Percentiles rank a stretch among this genome's conserved stretches.
These are phyloP conservation scores for Alternaria hordeiaustralica DNA, from an alignment of 2,329 filamentous ascomycete species.

Conservation along the genomic window DNA sequence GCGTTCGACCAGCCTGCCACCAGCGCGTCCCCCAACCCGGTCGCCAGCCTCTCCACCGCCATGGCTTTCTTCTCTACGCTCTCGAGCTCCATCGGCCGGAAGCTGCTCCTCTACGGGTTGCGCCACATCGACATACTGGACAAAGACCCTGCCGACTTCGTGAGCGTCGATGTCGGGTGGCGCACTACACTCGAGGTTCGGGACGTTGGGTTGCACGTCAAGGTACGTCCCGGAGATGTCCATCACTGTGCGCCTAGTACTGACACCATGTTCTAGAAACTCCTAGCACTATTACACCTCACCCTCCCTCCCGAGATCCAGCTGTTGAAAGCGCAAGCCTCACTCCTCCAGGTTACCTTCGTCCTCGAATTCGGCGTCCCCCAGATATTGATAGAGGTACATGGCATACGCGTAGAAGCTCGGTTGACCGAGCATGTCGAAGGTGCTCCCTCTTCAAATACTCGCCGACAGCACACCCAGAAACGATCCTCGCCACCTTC, in stretches of 20 bases:
- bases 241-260: constrained; percentile 1
- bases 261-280: constrained; percentile 66
- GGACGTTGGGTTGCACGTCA: constrained; percentile 80
- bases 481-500: constrained; percentile 13
- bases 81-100: constrained; percentile 82
- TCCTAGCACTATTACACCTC: constrained; percentile 75
- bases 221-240: constrained; percentile 60
- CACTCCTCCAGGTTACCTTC: constrained; percentile 79
- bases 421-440: constrained; percentile 27
- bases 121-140: constrained; percentile 86
- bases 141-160: constrained; percentile 82
- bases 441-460: constrained; percentile 7
- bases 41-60: constrained; percentile 27
- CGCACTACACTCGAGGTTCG: constrained; percentile 84
- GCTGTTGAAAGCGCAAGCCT: constrained; percentile 75
- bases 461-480: constrained; percentile 8
- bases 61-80: constrained; percentile 72
- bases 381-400: constrained; percentile 80
- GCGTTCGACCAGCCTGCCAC: constrained; percentile 32
- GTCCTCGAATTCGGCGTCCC: constrained; percentile 88
- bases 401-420: constrained; percentile 76
- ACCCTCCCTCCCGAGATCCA: constrained; percentile 68
- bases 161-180: constrained; percentile 83
- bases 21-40: constrained; percentile 11
- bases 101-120: constrained; percentile 84